Percentiles rank a stretch among this genome's conserved stretches.
phyloP scores from a whole-genome alignment of 805 yeast species.

The Blastobotrys attinorum region DNA sequence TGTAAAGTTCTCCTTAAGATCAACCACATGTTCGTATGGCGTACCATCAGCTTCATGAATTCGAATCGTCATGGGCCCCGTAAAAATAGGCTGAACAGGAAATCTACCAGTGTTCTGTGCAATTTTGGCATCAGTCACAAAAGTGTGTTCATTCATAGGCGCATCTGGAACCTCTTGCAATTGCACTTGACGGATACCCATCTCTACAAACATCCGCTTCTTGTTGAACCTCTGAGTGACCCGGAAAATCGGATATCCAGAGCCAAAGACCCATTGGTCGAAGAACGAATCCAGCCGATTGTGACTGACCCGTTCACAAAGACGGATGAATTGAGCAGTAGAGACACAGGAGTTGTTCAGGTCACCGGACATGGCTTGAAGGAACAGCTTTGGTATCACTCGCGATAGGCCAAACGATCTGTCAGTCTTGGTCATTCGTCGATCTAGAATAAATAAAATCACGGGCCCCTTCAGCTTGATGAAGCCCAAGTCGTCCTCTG shows the following conservation, averaged over 20 bases:
- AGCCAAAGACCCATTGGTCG: slow-evolving; percentile 85
- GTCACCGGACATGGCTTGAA: slow-evolving; percentile 96
- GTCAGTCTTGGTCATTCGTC: slow-evolving; percentile 93
- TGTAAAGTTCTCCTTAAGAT: slow-evolving; percentile 74
- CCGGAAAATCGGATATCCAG: slow-evolving; percentile 82
- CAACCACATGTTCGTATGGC: slow-evolving; percentile 96
- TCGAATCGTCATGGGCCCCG: slow-evolving; percentile 92
- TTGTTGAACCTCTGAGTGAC: slow-evolving; percentile 90
- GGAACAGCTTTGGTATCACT: slow-evolving; percentile 80
- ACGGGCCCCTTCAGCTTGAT: slow-evolving; percentile 76
- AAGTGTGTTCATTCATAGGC: slow-evolving; percentile 31
- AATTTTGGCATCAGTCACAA: slow-evolving; percentile 34
- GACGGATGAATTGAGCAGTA: slow-evolving; percentile 77
- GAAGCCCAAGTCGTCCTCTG: slow-evolving; percentile 56
- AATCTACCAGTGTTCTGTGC: slow-evolving; percentile 15
- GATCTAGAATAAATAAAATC: slow-evolving; percentile 74
- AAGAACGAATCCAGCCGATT: slow-evolving; percentile 76
- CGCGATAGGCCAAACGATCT: slow-evolving; percentile 87
- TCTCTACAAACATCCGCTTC: slow-evolving; percentile 87
- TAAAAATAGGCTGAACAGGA: slow-evolving; percentile 39
- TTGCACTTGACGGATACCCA: slow-evolving; percentile 90
- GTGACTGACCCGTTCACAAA: slow-evolving; percentile 93
- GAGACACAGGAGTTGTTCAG: slow-evolving; percentile 68
- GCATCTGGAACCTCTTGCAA: slow-evolving; percentile 42
- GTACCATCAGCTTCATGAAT: slow-evolving; percentile 98